Percentiles rank a stretch among this genome's conserved stretches.
Evolutionary conservation across 2,329 filamentous ascomycete species (phyloP).

Genomic region (Arthrinium puccinioides): DNA sequence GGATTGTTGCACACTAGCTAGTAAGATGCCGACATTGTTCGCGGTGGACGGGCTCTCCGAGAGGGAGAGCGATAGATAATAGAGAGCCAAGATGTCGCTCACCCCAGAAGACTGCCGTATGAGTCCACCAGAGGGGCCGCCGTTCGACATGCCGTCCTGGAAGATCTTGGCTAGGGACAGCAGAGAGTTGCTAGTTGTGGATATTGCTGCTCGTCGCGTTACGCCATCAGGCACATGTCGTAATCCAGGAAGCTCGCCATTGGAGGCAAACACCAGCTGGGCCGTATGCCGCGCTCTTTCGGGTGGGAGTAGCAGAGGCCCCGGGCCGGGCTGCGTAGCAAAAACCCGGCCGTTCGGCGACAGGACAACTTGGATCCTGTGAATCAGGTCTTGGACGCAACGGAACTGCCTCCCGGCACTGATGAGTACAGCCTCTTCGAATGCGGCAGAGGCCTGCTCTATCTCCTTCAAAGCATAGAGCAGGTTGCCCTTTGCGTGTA

Average conservation of each 20-base stretch:
- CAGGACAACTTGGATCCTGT: slow-evolving; percentile 66
- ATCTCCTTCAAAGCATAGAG: slow-evolving; percentile 85
- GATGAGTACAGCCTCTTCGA: slow-evolving; percentile 91
- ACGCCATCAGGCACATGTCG: slow-evolving; percentile 62
- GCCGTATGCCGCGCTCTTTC: slow-evolving; percentile 79
- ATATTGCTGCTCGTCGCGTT: slow-evolving; percentile 71
- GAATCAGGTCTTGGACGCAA: slow-evolving; percentile 72
- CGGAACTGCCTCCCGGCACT: slow-evolving; percentile 65
- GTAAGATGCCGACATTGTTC: slow-evolving; percentile 93
- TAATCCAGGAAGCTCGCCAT: slow-evolving; percentile 74
- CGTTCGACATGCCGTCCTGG: slow-evolving; percentile 86
- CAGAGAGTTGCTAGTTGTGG: slow-evolving; percentile 91
- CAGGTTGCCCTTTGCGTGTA: slow-evolving; percentile 99
- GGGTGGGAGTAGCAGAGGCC: slow-evolving; percentile 73
- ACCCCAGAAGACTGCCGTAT: slow-evolving; percentile 66
- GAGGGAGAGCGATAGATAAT: slow-evolving; percentile 89
- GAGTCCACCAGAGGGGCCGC: slow-evolving; percentile 45
- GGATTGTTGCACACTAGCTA: slow-evolving; percentile 85
- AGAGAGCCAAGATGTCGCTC: slow-evolving; percentile 86
- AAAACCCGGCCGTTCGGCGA: slow-evolving; percentile 27
- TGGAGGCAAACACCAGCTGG: slow-evolving; percentile 69
- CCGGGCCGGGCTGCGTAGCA: slow-evolving; percentile 16
- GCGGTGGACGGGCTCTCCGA: slow-evolving; percentile 96
- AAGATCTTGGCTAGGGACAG: slow-evolving; percentile 96
- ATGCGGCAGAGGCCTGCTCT: slow-evolving; percentile 72